Evolutionary conservation across 495 filamentous ascomycete species (phyloP).

Genomic region (Hypoxylon perforatum): DNA sequence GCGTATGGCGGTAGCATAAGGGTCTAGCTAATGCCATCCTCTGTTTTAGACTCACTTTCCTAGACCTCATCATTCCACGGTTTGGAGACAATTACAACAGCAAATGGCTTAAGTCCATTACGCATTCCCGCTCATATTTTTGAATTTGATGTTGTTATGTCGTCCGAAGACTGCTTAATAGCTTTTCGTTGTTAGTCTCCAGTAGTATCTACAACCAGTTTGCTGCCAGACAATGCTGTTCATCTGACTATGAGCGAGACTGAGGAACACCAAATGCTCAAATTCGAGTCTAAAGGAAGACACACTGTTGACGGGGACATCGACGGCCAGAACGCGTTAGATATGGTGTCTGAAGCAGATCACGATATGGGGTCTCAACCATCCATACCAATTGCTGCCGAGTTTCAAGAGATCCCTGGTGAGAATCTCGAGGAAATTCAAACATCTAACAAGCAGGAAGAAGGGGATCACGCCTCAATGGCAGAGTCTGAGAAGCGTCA

Average conservation of each 20-base stretch:
- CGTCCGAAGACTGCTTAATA: background rate
- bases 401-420: background rate
- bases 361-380: constrained; percentile 2
- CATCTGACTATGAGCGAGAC: background rate
- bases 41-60: too few species aligned
- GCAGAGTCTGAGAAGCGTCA: background rate
- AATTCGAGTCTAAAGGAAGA: too few species aligned
- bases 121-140: background rate
- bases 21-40: too few species aligned
- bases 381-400: background rate
- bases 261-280: background rate
- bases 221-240: background rate
- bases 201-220: background rate
- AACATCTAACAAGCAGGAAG: background rate
- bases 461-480: background rate
- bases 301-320: background rate
- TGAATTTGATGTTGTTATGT: background rate
- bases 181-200: background rate
- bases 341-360: background rate
- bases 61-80: too few species aligned
- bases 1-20: too few species aligned
- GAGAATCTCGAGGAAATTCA: background rate
- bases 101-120: background rate
- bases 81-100: background rate
- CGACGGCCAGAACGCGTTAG: background rate